Base-by-base conservation (phyloP, 176 grass and related monocot species). In the Aegilops tauschii region DNA sequence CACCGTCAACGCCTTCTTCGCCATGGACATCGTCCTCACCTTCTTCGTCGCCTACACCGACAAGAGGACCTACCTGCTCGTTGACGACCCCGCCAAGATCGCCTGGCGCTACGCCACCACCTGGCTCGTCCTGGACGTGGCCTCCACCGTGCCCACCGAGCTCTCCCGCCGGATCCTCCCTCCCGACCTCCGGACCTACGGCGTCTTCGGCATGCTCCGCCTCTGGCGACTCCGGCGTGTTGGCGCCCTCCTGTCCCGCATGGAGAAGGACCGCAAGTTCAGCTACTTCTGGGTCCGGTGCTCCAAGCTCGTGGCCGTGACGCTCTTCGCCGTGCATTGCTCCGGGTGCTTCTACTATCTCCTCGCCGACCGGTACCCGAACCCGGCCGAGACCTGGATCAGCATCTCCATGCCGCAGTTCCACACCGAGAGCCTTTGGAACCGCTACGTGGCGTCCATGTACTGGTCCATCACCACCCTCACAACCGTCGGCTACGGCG, bases 391-490 rank as follows among this genome's bases (percentile, higher is more conserved):
- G 9, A 98, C 96, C 11, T 98, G 96, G 96, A 90, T 98, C 64
- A 84, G 88, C 39, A 21, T 34, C 20, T 78, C 84, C 32, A 95
- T 98, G 88, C 92, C 96, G 16, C 40, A 90, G 49, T 98, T 98
- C 85, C 90, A 95, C 35, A 11, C 3, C 0, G 32, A 62, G 79
- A 90, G 79, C 82, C 32, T 91, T 9, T 83, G 82, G 86, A 44
- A 77, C 5, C 90, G 90, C 6, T 98, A 98, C 69, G 86, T 94
- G 3, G 93, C 88, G 6, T 78, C 93, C 37, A 88, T 96, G 82
- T 98, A 94, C 78, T 96, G 96, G 93, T 98, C 96, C 18, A 96
- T 98, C 88, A 96, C 93, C 20, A 96, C 96, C 18, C 84, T 98
- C 20, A 94, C 92, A 39, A 96, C 93, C 0, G 90, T 94, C 0